Conservation (phyloP, 129 eudicot species). For the Dittrichia graveolens region DNA sequence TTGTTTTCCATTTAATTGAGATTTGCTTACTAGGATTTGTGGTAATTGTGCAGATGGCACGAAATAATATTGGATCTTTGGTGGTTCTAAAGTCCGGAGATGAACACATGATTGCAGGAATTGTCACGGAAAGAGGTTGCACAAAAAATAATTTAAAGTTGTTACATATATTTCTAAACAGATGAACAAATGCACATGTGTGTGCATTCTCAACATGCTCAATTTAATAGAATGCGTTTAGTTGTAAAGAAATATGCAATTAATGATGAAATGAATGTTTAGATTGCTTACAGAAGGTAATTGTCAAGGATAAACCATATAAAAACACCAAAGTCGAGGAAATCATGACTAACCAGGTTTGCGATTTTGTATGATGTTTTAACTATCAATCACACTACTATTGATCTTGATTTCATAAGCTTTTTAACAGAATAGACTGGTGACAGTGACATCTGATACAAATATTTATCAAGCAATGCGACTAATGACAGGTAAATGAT, state of each 20-base stretch:
- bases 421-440: slow-evolving; percentile 57
- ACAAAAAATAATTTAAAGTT: too few relatives aligned
- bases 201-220: too few relatives aligned
- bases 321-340: slow-evolving; percentile 72
- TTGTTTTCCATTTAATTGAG: background rate
- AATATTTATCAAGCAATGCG: slow-evolving; percentile 85
- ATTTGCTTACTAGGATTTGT: background rate
- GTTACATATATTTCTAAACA: slow-evolving; percentile 1
- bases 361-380: background rate
- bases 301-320: slow-evolving; percentile 56
- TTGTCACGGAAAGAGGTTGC: slow-evolving; percentile 93
- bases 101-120: slow-evolving; percentile 73
- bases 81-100: slow-evolving; percentile 92
- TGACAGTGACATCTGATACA: slow-evolving; percentile 80
- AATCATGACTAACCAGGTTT: slow-evolving; percentile 87
- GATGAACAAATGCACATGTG: background rate
- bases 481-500: slow-evolving; percentile 74
- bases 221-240: background rate
- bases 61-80: slow-evolving; percentile 78
- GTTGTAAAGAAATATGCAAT: background rate
- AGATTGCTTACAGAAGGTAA: slow-evolving; percentile 77
- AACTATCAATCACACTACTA: background rate
- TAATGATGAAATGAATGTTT: slow-evolving; percentile 11
- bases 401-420: background rate
- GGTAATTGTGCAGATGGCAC: slow-evolving; percentile 63